These are phyloP conservation scores for Alternaria solani DNA, from an alignment of 2,329 filamentous ascomycete genomes.

Conservation along the genomic window DNA sequence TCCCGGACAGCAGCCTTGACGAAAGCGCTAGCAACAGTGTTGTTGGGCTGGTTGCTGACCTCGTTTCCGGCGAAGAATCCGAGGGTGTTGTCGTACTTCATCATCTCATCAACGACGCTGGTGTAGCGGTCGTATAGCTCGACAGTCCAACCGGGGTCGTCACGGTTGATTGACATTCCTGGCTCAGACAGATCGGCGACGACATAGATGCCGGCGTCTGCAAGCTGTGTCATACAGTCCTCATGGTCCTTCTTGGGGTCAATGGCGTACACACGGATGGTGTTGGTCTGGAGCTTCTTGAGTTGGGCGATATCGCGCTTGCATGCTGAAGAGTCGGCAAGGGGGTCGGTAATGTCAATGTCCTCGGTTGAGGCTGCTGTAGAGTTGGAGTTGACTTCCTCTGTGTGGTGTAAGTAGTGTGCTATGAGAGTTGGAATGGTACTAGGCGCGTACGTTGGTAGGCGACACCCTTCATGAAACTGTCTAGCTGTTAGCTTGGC, in stretches of 20 bases:
- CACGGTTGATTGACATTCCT: conserved; percentile 81
- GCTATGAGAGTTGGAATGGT: not conserved
- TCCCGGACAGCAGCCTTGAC: conserved; percentile 98
- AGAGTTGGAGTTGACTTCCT: conserved; percentile 66
- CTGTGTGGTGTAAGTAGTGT: conserved; percentile 30
- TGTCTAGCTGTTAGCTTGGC: conserved; percentile 40
- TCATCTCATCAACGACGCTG: conserved; percentile 79
- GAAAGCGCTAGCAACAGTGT: conserved; percentile 88
- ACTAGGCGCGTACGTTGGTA: conserved; percentile 71
- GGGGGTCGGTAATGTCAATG: conserved; percentile 78
- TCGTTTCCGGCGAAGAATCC: conserved; percentile 99
- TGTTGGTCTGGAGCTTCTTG: conserved; percentile 79
- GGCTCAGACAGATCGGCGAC: conserved; percentile 90
- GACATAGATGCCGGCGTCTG: conserved; percentile 91
- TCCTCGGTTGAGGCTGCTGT: conserved; percentile 59
- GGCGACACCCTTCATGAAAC: conserved; percentile 89
- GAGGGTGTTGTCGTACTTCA: conserved; percentile 86
- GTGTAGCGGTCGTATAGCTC: conserved; percentile 83
- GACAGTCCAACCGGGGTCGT: conserved; percentile 79
- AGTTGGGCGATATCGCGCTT: conserved; percentile 86
- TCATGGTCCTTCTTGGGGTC: conserved; percentile 80
- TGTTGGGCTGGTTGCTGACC: conserved; percentile 87
- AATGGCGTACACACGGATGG: conserved; percentile 91
- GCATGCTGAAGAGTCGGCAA: conserved; percentile 76
- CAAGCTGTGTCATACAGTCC: conserved; percentile 83